Conservation (phyloP, 1,284 basidiomycete genomes). For the Pyrrhoderma lamaoense region DNA sequence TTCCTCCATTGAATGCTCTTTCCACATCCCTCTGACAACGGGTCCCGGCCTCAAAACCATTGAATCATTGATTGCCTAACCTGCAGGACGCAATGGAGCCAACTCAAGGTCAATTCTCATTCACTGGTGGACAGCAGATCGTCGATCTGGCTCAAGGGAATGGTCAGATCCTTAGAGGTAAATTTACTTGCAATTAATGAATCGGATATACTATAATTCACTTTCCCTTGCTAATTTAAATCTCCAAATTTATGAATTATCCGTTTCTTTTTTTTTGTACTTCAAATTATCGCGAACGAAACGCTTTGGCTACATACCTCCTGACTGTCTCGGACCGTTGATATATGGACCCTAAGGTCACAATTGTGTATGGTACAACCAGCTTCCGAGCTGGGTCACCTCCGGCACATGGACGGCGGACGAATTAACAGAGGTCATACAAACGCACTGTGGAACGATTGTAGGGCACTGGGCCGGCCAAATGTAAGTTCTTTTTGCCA, state of each 20-base stretch:
- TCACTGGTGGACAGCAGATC: conserved; percentile 24
- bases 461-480: conserved; percentile 20
- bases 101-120: conserved; percentile 24
- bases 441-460: conserved; percentile 21
- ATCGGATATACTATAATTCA: too few relatives aligned
- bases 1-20: too few relatives aligned
- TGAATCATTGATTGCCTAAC: background rate
- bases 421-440: conserved; percentile 19
- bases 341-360: conserved; percentile 12
- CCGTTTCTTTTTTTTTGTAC: too few relatives aligned
- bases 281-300: too few relatives aligned
- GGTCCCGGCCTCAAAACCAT: too few relatives aligned
- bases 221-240: background rate
- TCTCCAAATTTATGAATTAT: too few relatives aligned
- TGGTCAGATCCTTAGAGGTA: conserved; percentile 19
- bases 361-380: conserved; percentile 22
- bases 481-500: conserved; percentile 13
- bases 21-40: background rate
- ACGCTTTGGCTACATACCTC: too few relatives aligned
- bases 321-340: too few relatives aligned
- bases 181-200: too few relatives aligned
- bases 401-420: conserved; percentile 20
- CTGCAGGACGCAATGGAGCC: conserved; percentile 21
- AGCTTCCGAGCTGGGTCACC: conserved; percentile 24
- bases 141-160: conserved; percentile 24